phyloP scores from a whole-genome alignment of 2,329 filamentous ascomycete species.

The Aureobasidium sp. region DNA sequence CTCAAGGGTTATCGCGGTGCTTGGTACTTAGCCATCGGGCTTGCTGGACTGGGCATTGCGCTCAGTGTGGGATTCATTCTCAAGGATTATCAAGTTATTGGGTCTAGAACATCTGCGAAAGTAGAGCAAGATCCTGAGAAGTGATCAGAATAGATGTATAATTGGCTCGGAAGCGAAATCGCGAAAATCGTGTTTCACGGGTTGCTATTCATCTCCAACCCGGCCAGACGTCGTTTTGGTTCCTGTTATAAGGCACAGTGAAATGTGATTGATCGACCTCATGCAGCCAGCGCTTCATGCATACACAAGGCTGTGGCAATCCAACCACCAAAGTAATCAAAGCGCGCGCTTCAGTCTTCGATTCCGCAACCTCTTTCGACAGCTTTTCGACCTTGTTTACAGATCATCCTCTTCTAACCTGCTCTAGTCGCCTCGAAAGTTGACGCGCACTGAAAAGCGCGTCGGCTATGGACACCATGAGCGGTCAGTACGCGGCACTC shows the following conservation, averaged over 20 bases:
- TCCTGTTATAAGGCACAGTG: not conserved
- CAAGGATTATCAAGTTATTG: not conserved
- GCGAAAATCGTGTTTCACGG: no score
- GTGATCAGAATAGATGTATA: no score
- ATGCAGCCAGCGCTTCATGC: constrained; percentile 5
- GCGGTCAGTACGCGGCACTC: not conserved
- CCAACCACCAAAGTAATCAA: not conserved
- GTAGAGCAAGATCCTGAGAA: no score
- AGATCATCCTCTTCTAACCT: not conserved
- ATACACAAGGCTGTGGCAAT: not conserved
- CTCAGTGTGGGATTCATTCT: not conserved
- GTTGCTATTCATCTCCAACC: not conserved
- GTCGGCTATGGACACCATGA: no score
- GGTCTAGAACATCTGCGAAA: not conserved
- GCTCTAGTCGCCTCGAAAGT: not conserved
- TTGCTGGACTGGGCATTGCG: constrained; percentile 20
- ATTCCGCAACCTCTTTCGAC: not conserved
- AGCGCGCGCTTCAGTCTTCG: constrained; percentile 7
- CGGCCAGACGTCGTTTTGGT: no score
- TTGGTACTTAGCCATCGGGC: constrained; percentile 7
- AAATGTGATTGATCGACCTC: not conserved
- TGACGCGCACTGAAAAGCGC: no score
- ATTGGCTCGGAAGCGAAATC: no score
- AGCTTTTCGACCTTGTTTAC: not conserved
- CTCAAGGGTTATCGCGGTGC: constrained; percentile 12